Conservation (phyloP, 345 rosid genomes). For the Iberis pinnata region DNA sequence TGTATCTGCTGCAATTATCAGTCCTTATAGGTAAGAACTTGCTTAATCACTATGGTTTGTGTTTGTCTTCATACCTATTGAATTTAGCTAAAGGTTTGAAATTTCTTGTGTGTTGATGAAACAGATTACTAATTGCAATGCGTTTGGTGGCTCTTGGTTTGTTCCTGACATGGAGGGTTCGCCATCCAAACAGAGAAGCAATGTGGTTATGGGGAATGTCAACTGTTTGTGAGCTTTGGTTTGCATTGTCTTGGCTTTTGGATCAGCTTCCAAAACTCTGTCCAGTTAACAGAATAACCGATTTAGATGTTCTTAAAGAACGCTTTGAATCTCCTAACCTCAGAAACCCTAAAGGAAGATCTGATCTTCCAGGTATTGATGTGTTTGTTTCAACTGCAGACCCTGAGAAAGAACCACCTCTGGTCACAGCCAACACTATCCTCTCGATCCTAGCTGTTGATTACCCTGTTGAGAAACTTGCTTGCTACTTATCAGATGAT, state of each 20-base stretch:
- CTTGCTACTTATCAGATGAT: conserved; percentile 72
- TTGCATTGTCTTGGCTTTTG: conserved; percentile 71
- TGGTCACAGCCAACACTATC: conserved; percentile 72
- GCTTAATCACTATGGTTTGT: background rate
- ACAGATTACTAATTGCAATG: conserved; percentile 46
- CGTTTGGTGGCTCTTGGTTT: conserved; percentile 60
- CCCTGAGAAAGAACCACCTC: conserved; percentile 78
- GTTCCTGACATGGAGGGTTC: conserved; percentile 65
- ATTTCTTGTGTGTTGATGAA: background rate
- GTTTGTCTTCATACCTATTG: background rate
- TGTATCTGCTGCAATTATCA: conserved; percentile 60
- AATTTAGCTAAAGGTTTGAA: background rate
- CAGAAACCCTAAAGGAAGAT: conserved; percentile 65
- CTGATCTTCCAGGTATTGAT: conserved; percentile 73
- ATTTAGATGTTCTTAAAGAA: conserved; percentile 53
- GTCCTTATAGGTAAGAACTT: conserved; percentile 55
- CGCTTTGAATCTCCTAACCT: conserved; percentile 69
- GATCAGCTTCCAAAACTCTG: conserved; percentile 80
- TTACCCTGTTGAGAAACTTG: conserved; percentile 71
- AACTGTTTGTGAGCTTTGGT: conserved; percentile 67
- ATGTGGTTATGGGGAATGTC: conserved; percentile 82
- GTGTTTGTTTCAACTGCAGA: conserved; percentile 77
- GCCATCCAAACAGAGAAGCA: conserved; percentile 62
- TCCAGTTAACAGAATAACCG: conserved; percentile 66
- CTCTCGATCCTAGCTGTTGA: conserved; percentile 68